Evolutionary conservation across 225 moss, liverwort and hornwort genomes (phyloP).

Genomic region (Lunularia cruciata): DNA sequence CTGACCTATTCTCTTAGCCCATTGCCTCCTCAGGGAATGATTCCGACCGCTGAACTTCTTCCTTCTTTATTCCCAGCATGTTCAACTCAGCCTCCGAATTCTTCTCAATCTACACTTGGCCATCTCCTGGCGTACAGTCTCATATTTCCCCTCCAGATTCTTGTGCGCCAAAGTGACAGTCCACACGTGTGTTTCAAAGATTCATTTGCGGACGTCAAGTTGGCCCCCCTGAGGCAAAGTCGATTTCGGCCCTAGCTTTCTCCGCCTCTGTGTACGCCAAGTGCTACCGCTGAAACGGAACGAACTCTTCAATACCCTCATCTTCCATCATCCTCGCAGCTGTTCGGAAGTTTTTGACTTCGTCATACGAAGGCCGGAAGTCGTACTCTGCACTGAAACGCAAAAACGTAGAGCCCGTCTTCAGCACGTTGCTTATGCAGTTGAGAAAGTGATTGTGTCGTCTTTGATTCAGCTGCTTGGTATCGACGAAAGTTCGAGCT

Average conservation of each 20-base stretch:
- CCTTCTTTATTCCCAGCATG: background rate
- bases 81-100: background rate
- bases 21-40: background rate
- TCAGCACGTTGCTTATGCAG: background rate
- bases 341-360: background rate
- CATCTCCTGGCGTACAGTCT: background rate
- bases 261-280: background rate
- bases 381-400: background rate
- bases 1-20: background rate
- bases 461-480: background rate
- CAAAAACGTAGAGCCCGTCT: slow-evolving; percentile 8
- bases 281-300: background rate
- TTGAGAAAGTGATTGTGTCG: slow-evolving; percentile 6
- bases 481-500: background rate
- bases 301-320: slow-evolving; percentile 2
- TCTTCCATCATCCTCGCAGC: slow-evolving; percentile 1
- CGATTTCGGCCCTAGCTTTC: background rate
- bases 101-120: background rate
- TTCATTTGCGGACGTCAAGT: background rate
- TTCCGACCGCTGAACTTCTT: background rate
- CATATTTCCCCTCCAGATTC: background rate
- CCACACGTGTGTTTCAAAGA: background rate
- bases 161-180: background rate
- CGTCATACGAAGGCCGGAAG: slow-evolving; percentile 14
- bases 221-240: background rate